Evolutionary conservation across 176 grass and related monocot species (phyloP).

Genomic region (Zizania latifolia): DNA sequence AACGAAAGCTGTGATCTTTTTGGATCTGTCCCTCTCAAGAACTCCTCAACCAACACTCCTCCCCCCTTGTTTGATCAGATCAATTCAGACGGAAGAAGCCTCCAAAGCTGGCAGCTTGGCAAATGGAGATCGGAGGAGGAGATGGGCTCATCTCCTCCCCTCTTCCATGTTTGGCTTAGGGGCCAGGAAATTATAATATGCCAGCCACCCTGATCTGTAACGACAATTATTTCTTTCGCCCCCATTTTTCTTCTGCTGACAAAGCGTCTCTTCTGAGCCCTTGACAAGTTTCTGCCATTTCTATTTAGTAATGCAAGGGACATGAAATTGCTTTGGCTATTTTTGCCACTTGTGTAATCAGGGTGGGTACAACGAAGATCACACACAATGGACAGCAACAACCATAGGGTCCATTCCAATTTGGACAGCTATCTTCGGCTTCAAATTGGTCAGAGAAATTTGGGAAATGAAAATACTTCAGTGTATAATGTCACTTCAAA

Average conservation of each 20-base stretch:
- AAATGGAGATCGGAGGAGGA: not conserved
- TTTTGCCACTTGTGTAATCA: constrained; percentile 10
- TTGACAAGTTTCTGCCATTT: not conserved
- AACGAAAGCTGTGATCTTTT: not conserved
- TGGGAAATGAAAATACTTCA: not conserved
- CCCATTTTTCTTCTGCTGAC: not conserved
- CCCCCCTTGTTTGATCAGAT: not conserved
- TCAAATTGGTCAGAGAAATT: not conserved
- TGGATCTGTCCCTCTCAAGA: constrained; percentile 25
- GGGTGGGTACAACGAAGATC: not conserved
- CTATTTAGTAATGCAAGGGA: not conserved
- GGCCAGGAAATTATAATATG: not conserved
- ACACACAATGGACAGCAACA: not conserved
- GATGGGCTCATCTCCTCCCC: not conserved
- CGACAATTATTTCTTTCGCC: not conserved
- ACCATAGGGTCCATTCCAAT: not conserved
- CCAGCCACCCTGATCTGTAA: not conserved
- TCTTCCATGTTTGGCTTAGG: not conserved
- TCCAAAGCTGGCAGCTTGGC: not conserved
- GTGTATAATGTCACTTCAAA: too few relatives aligned
- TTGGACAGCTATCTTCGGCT: not conserved
- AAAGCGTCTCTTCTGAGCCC: not conserved
- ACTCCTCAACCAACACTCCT: not conserved
- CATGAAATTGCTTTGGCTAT: not conserved
- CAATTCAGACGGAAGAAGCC: not conserved